Base-by-base conservation (phyloP, 1,139 yeast species). In the Fermentozyma sake region DNA sequence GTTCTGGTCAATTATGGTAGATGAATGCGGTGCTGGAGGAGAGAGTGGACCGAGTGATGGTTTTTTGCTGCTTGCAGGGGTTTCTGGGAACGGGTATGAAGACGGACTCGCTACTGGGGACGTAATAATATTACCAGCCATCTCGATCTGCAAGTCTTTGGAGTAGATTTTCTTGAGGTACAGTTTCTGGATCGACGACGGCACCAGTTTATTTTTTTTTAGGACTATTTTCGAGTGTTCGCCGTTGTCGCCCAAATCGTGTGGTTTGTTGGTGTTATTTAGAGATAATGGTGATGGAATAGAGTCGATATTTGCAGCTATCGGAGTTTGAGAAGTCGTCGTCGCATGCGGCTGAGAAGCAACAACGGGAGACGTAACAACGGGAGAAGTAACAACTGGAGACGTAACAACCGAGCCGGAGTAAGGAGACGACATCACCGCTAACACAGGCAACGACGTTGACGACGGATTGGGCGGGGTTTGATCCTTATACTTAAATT, bases 111-210 rank as follows among this genome's bases (percentile, higher is more conserved):
- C 28, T 1, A 35, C 33, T 20, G 45, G 41, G 4, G 48, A 34
- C 11, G 30, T 31, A 27, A 33, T 31, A 21, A 30, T 18, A 22
- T 36, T 27, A 18, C 38, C 37, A 16, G 49, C 39, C 14, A 63
- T 41, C 38, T 65, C 72, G 16, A 60, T 34, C 38, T 64, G 63
- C 8, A 65, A 43, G 23, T 64, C 71, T 35, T 63, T 65, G 14
- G 67, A 59, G 30, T 54, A 55, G 2, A 62, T 46, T 32, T 58
- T 55, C 31, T 57, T 58, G 31, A 58, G 41, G 28, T 47, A 48
- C 32, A 52, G 38, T 20, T 57, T 30, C 14, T 31, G 37, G 21
- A 33, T 25, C 16, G 32, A 22, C 7, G 29, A 18, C 5, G 32
- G 12, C 18, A 13, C 16, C 6, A 25, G 29, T 12, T 32, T 28